Base-by-base conservation (phyloP, 495 filamentous ascomycete species). In the Daldinia concentrica region DNA sequence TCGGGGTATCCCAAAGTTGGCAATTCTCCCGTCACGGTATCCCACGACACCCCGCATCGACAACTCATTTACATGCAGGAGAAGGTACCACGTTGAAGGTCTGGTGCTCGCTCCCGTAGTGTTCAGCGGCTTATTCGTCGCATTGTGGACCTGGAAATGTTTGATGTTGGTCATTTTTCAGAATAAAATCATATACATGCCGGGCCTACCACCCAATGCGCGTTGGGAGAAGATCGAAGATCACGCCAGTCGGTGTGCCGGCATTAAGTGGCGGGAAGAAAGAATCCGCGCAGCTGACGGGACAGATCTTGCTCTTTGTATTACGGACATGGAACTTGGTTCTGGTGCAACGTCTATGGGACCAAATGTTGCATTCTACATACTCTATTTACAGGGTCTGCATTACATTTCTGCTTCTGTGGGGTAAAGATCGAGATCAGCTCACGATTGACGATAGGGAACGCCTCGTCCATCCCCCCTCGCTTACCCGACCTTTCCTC, bases 131-230 rank as follows among this genome's bases (percentile, higher is more conserved):
- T 80, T 96, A 12, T 77, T 92, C 1, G 64, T 92, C 8, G 81
- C 84, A 5, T 83, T 94, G 11, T 94, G 91, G 90, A 84, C 85
- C 0, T 94, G 90, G 86, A 94, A 95, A 80, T 94, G 91, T 69
- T 76, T 90, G 60, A 92, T 93, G 90, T 88, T 94, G 79, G 83
- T 95, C 19, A 69, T 90, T 5, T 90, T 95, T 75, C 92, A 94
- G 78, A 92, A 94, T 74, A 92, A 92, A 66, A 92, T 95, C 64
- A 89, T 95, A 54, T 94, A 94, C 79, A 92, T 93, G 80, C 90
- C 92, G 0, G 88, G 88, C 34, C 69, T 93, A 7, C 91, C 91
- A 11, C 90, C 91, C 1, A 85, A 81, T 72, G 79, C 86, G 0
- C 80, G 87, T 7, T 67, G 82, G 32, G 87, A 91, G 76, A 87